These are phyloP conservation scores for Aspergillus spinulosporus DNA, from an alignment of 2,329 filamentous ascomycete genomes.

Conservation along the genomic window DNA sequence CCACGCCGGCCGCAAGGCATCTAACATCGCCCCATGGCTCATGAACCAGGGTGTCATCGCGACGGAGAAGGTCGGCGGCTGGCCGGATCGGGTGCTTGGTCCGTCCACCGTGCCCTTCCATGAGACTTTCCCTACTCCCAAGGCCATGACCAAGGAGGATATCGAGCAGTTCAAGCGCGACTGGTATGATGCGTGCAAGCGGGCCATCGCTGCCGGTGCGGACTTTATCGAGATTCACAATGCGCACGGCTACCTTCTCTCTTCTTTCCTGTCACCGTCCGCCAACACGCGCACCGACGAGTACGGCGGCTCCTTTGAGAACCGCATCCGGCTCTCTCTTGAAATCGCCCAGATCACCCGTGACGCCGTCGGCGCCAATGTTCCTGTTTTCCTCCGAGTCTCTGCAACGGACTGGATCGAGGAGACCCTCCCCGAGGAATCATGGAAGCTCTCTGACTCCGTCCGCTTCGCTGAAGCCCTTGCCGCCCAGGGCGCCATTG, in stretches of 20 bases:
- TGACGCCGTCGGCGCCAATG: conserved; percentile 61
- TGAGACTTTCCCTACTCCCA: conserved; percentile 61
- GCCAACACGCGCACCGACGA: conserved; percentile 66
- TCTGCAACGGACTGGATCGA: conserved; percentile 76
- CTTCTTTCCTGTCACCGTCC: conserved; percentile 67
- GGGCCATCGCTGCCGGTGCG: conserved; percentile 68
- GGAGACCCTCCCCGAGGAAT: conserved; percentile 55
- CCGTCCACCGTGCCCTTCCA: conserved; percentile 61
- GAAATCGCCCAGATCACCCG: conserved; percentile 67
- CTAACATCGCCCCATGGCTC: conserved; percentile 56
- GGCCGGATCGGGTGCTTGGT: conserved; percentile 34
- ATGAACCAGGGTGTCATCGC: conserved; percentile 46
- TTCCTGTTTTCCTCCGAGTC: conserved; percentile 73
- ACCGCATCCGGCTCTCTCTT: conserved; percentile 66
- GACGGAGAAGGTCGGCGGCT: conserved; percentile 54
- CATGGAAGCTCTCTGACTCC: conserved; percentile 68
- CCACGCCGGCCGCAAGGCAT: conserved; percentile 70
- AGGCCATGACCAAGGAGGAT: conserved; percentile 67
- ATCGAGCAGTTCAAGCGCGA: conserved; percentile 65
- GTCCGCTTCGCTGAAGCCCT: conserved; percentile 49
- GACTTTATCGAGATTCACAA: conserved; percentile 80
- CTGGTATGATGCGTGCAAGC: conserved; percentile 60
- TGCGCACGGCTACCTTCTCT: conserved; percentile 76
- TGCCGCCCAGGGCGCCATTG: conserved; percentile 44
- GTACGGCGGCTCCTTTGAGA: conserved; percentile 57